Base-by-base conservation (phyloP, 176 grass and related monocot genomes). In the Oryza coarctata region DNA sequence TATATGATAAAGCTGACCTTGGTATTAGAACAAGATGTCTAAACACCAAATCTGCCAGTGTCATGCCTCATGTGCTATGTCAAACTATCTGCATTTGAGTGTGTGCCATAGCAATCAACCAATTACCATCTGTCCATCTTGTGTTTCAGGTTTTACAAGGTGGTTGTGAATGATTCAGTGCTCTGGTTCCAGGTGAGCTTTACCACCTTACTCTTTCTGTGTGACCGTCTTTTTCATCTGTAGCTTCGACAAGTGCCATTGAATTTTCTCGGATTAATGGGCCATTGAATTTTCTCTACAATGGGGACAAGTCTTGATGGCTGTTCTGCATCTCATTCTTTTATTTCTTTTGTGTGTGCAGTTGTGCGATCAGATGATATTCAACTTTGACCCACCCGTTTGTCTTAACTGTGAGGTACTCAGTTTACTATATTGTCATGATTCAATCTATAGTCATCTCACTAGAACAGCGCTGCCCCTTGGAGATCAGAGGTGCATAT, bases 151-250 rank as follows among this genome's bases (percentile, higher is more conserved):
- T 99, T 95, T 83, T 99, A 99, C 87, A 95, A 88, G 80, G 91
- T 95, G 31, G 4, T 58, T 29, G 63, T 88, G 73, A 95, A 99
- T 75, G 89, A 84, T 76, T 90, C 91, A 9, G 33, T 91, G 25
- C 91, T 99, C 63, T 94, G 97, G 93, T 99, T 99, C 85, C 93
- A 94, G 93, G 97, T 99, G 90, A 74, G 89, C 86, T 88, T 77
- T 76, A 77, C 62, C 44, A 80, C 33, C 71, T 82, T 77, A 78
- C 76, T 66, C 78, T 89, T 82, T 84, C 26, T 39, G 15, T 74
- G 38, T 82, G 50, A 45, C 50, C 5, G 1, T 44, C 69, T 60
- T 81, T 75, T 31, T n/a, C 62, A 69, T 34, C 17, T 60, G 14
- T 43, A 33, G 0, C 67, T 74, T 26, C 43, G 75, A 49, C 47